Percentiles rank a stretch among this genome's conserved stretches.
Conservation (phyloP, 352 stramenopile genomes). For the Phytopythium oedochilum region DNA sequence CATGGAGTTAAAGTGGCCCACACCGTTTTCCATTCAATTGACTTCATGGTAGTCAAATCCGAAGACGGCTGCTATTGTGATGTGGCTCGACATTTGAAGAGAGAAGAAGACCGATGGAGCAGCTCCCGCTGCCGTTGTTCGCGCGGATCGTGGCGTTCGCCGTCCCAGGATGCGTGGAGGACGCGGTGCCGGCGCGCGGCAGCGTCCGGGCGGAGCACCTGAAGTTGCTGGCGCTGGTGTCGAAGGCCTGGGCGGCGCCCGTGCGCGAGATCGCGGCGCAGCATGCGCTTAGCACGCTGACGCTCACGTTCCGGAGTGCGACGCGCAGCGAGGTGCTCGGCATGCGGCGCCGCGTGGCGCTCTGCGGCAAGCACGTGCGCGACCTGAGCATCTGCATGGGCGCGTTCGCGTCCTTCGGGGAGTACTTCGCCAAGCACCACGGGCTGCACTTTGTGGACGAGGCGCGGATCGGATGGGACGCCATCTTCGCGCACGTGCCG, state of each 20-base stretch:
- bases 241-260: conserved; percentile 22
- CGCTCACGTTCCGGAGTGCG: conserved; percentile 24
- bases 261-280: conserved; percentile 26
- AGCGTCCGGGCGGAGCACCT: conserved; percentile 9
- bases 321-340: conserved; percentile 20
- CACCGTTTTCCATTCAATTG: background rate
- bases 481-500: conserved; percentile 15
- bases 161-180: conserved; percentile 12
- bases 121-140: conserved; percentile 18
- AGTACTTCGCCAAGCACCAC: conserved; percentile 15
- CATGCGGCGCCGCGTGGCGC: conserved; percentile 11
- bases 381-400: conserved; percentile 27
- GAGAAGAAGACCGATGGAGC: background rate
- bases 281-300: conserved; percentile 17
- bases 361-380: conserved; percentile 19
- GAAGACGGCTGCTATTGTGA: background rate
- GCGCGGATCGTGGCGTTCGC: conserved; percentile 26
- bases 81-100: too few relatives aligned
- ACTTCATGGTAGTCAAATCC: background rate
- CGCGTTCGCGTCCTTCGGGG: conserved; percentile 11
- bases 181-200: conserved; percentile 7
- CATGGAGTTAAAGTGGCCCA: background rate
- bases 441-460: conserved; percentile 18
- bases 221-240: conserved; percentile 24
- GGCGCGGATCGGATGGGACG: conserved; percentile 18